These are phyloP conservation scores for Mycena crocata DNA, from an alignment of 768 basidiomycete genomes.

Conservation along the genomic window DNA sequence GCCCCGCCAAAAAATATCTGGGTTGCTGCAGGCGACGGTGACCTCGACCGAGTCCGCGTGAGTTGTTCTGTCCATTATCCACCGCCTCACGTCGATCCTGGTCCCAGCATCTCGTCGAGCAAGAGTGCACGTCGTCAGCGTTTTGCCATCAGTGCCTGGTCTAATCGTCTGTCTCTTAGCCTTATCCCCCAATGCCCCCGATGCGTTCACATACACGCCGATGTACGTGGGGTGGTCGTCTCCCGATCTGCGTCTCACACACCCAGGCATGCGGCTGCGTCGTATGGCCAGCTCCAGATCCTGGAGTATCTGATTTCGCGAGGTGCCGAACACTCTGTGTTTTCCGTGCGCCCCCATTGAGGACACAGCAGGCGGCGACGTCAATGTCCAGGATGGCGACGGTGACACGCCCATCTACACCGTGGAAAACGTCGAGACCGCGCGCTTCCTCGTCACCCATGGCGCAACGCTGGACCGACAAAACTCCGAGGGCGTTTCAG, in stretches of 20 bases:
- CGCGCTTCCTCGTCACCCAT: conserved; percentile 80
- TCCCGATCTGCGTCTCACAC: conserved; percentile 28
- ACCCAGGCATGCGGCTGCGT: conserved; percentile 91
- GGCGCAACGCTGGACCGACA: conserved; percentile 73
- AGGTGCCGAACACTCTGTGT: conserved; percentile 54
- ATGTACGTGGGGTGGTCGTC: conserved; percentile 60
- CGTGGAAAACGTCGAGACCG: conserved; percentile 84
- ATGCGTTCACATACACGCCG: conserved; percentile 82
- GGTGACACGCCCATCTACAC: conserved; percentile 94
- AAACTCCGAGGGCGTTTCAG: conserved; percentile 83
- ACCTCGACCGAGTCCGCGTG: conserved; percentile 81
- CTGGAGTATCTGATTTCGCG: conserved; percentile 82
- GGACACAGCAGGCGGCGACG: conserved; percentile 75
- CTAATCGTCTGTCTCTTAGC: conserved; percentile 50
- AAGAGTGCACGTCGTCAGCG: conserved; percentile 58
- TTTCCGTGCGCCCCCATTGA: conserved; percentile 21
- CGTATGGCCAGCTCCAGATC: conserved; percentile 84
- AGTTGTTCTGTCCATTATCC: conserved; percentile 32
- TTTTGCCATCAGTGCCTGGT: conserved; percentile 45
- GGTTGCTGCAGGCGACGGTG: conserved; percentile 94
- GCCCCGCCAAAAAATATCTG: conserved; percentile 76
- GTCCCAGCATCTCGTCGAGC: conserved; percentile 69
- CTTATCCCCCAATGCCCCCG: conserved; percentile 77
- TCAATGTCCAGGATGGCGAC: conserved; percentile 87
- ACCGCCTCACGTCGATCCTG: conserved; percentile 10